These are phyloP conservation scores for Thielaviopsis euricoi DNA, from an alignment of 2,329 filamentous ascomycete species.

Conservation along the genomic window DNA sequence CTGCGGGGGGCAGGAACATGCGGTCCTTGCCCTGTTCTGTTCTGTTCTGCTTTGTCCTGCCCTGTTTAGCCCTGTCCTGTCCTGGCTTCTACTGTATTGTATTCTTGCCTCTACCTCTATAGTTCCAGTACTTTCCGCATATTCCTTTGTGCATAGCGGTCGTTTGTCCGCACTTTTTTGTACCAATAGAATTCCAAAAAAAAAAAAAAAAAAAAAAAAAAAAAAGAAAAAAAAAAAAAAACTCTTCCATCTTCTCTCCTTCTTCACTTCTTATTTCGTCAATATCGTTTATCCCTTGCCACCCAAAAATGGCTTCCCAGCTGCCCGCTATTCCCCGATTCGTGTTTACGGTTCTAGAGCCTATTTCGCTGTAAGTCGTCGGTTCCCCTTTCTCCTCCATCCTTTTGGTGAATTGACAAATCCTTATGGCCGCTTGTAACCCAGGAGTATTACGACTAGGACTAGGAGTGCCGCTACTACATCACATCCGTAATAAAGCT, in stretches of 20 bases:
- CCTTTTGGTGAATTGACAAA: too few relatives aligned
- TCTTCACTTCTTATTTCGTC: background rate
- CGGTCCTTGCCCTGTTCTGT: background rate
- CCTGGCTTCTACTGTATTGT: too few relatives aligned
- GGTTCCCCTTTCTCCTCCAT: too few relatives aligned
- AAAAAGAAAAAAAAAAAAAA: background rate
- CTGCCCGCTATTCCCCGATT: constrained; percentile 47
- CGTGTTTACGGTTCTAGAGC: constrained; percentile 52
- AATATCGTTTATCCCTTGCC: background rate
- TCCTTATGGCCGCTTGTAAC: too few relatives aligned
- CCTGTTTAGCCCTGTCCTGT: background rate
- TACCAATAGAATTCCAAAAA: background rate
- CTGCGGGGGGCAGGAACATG: background rate
- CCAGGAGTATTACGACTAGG: too few relatives aligned
- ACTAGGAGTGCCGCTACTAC: too few relatives aligned
- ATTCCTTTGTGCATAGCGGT: too few relatives aligned
- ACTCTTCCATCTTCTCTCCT: background rate
- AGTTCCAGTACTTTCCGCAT: too few relatives aligned
- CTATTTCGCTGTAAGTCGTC: constrained; percentile 42
- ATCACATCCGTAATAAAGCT: too few relatives aligned
- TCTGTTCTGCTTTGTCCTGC: too few relatives aligned
- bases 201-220: background rate
- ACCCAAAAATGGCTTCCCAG: constrained; percentile 36
- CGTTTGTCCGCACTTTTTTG: background rate
- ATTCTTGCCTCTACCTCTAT: too few relatives aligned